Conservation (phyloP, 2,329 filamentous ascomycete genomes). For the Cladosporium sp. region DNA sequence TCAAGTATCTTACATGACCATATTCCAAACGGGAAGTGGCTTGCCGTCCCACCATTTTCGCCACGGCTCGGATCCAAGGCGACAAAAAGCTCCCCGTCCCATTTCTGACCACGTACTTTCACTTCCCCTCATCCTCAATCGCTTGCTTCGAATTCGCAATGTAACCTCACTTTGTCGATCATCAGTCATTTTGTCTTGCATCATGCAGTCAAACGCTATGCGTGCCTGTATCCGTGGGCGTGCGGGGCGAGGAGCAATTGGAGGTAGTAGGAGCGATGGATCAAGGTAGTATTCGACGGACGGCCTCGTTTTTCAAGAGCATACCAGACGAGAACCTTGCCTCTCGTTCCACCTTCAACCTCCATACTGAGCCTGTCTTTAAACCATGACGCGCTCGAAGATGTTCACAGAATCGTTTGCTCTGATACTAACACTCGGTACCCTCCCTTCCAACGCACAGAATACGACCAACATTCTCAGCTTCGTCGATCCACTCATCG, state of each 20-base stretch:
- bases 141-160: constrained; percentile 1
- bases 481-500: constrained; percentile 43
- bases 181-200: neutral
- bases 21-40: too few relatives aligned
- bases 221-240: neutral
- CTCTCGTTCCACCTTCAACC: too few relatives aligned
- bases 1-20: too few relatives aligned
- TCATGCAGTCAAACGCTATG: neutral
- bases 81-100: neutral
- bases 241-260: neutral
- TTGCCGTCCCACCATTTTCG: neutral
- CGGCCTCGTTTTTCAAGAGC: neutral
- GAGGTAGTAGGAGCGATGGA: neutral
- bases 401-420: neutral
- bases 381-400: neutral
- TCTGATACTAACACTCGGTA: neutral
- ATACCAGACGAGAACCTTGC: too few relatives aligned
- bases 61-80: neutral
- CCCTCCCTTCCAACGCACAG: constrained; percentile 1
- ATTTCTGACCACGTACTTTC: neutral
- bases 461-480: constrained; percentile 26
- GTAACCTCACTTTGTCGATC: constrained; percentile 7
- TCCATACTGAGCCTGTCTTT: neutral
- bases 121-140: constrained; percentile 3
- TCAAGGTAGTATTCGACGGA: neutral